phyloP scores from a whole-genome alignment of 2,329 filamentous ascomycete species.

The Epichloe hybrida region DNA sequence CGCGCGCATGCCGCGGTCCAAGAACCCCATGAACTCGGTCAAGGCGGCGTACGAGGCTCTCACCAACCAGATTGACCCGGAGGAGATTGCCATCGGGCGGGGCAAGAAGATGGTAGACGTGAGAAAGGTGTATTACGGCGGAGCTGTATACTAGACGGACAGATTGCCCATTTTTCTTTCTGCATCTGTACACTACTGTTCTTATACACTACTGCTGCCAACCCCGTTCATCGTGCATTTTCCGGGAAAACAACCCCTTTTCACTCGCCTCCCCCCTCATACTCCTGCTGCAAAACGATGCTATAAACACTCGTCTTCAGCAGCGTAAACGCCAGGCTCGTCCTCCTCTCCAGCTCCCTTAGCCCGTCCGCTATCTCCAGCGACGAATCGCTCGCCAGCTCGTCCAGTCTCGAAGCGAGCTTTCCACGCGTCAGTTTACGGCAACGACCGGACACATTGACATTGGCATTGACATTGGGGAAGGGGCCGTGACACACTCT shows the following conservation, averaged over 20 bases:
- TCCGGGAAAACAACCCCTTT: no score
- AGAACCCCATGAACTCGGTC: conserved; percentile 96
- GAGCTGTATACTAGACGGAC: conserved; percentile 43
- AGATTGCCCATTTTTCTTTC: no score
- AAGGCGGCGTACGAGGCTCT: conserved; percentile 82
- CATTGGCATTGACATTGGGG: background rate
- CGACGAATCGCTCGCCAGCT: conserved; percentile 56
- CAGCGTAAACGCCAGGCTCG: conserved; percentile 84
- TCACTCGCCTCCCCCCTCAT: conserved; percentile 46
- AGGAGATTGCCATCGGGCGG: conserved; percentile 75
- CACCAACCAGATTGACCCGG: conserved; percentile 69
- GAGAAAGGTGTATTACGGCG: conserved; percentile 92
- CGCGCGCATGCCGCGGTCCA: conserved; percentile 67
- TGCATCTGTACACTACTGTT: no score
- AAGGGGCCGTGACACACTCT: conserved; percentile 40
- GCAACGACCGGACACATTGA: no score
- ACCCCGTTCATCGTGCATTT: no score
- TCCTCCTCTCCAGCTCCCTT: conserved; percentile 83
- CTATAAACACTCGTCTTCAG: conserved; percentile 97
- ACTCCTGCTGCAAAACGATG: conserved; percentile 96
- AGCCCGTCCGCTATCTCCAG: conserved; percentile 77
- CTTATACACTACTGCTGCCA: no score
- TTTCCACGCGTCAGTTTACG: conserved; percentile 14
- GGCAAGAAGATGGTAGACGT: conserved; percentile 95
- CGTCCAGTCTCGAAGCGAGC: conserved; percentile 47